Evolutionary conservation across 192 early-diverging fungal species (phyloP), one percentile per base, ranked within the genome.

Genomic region (Umbelopsis sp.): DNA sequence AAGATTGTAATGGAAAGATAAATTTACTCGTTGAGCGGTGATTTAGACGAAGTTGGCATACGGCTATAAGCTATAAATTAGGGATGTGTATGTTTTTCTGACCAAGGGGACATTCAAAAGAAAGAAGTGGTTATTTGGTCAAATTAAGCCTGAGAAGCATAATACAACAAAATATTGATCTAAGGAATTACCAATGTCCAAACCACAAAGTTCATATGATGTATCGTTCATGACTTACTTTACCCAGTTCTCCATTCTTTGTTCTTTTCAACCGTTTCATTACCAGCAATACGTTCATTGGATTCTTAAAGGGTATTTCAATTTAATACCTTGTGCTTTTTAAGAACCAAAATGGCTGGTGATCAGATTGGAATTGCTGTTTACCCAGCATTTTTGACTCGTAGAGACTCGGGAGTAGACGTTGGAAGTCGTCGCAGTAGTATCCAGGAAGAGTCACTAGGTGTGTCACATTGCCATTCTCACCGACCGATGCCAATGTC

Each of bases 21-120:
- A 41, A 4, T 41, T 41, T 0, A 41, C 12, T 41, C 8, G 12
- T 41, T 6, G 2, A 41, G 4, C 38, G 38, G 7, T 41, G 38
- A 41, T 41, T 41, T 41, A 11, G 38, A 4, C 12, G 38, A 41
- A 41, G 12, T 41, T 41, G 38, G 12, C 38, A 41, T 41, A 4
- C 38, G 38, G 38, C 38, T 6, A 41, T 6, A 41, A 41, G 38
- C 38, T 41, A 41, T 41, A 56, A 25, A 16, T 31, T 29, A 29
- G 24, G 29, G 56, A 34, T 7, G 31, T 29, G 26, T 62, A 20
- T 62, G 56, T 62, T 29, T 62, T 62, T 29, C n/a, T 41, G 38
- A 62, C 56, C 56, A 29, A 62, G 56, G 56, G 56, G 56, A 62
- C 56, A 62, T 62, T 62, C 56, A 62, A 32, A 62, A 34, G 31